Evolutionary conservation across 306 rosid species (phyloP), one percentile per base, ranked within the genome.

Genomic region (Trifolium dubium): DNA sequence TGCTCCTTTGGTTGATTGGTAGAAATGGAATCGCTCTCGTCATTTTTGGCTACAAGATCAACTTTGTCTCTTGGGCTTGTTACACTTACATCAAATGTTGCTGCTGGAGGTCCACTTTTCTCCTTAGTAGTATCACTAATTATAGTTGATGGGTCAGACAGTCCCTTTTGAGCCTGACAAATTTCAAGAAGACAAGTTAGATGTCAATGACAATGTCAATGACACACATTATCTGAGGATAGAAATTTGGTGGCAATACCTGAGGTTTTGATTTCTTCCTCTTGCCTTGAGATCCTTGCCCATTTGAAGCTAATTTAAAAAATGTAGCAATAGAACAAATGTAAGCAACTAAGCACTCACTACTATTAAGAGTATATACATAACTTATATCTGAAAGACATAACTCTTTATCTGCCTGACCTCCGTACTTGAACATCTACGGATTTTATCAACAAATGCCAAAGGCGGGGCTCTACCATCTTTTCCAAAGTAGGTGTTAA

Each of bases 251-350:
- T 40, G 49, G 54, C 51, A 80, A 79, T 85, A 94, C 99, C 97
- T 86, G 87, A 67, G 78, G 75, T 87, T 86, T 90, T 72, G 84
- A 69, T 85, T 81, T 88, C 64, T 84, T 69, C 74, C 63, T 84
- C 86, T 86, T 92, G 70, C 86, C 86, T 87, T 87, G 86, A 81
- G 99, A 88, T 81, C 88, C 95, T 89, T 92, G 87, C 67, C 90
- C 97, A 86, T 87, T 94, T 74, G 92, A 72, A 77, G 89, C 96
- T 92, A 87, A 77, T 78, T 54, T 43, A 1, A 66, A 35, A 74
- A 74, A 77, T 49, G 71, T 23, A 69, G 78, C 56, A 81, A 64
- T 29, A 28, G 77, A 82, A 83, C 8, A 76, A 70, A 31, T 46
- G 65, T 84, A 54, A 80, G 86, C 77, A 80, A 64, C 69, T 84